Evolutionary conservation across 257 asterid genomes (phyloP), one percentile per base, ranked within the genome.

Genomic region (Cordia subcordata): DNA sequence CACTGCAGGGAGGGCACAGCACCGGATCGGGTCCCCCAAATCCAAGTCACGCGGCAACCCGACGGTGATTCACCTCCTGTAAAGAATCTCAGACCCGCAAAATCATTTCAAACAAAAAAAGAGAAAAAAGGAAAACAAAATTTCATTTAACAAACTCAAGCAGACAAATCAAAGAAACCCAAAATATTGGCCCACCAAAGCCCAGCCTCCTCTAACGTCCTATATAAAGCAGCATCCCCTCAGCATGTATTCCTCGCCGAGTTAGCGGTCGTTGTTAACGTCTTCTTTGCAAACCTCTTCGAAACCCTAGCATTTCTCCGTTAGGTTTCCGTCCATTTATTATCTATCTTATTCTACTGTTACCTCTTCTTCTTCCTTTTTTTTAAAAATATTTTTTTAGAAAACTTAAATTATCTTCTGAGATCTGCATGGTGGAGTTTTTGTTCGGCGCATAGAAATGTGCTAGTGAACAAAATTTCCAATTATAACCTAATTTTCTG

Each of bases 181-280:
- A 62, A 11, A n/a, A n/a, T 35, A 61, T 1, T 58, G 22, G 75
- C 70, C 37, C 74, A 38, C 80, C 75, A 51, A 63, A 11, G 23
- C 53, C 72, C 72, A 50, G 11, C 66, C 61, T 52, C 45, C 63
- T 37, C 39, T 27, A n/a, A 40, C 50, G 8, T 53, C 65, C 84
- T 90, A 79, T 90, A 90, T 69, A 78, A 90, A 20, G 20, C 46
- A 55, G 60, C 75, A 44, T 64, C 72, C 62, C 67, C 77, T 44
- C 68, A n/a, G 72, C 90, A 81, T 90, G 86, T 87, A 81, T 53
- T 56, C 82, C 94, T 81, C 88, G 84, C 94, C 74, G 90, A 86
- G 57, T 70, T 70, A 55, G 57, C 77, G 66, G 53, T 33, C 20
- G 70, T 66, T 64, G 50, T n/a, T n/a, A 68, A 67, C 71, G 56